These are phyloP conservation scores for Alternaria arborescens DNA, from an alignment of 2,329 filamentous ascomycete genomes.

Conservation along the genomic window DNA sequence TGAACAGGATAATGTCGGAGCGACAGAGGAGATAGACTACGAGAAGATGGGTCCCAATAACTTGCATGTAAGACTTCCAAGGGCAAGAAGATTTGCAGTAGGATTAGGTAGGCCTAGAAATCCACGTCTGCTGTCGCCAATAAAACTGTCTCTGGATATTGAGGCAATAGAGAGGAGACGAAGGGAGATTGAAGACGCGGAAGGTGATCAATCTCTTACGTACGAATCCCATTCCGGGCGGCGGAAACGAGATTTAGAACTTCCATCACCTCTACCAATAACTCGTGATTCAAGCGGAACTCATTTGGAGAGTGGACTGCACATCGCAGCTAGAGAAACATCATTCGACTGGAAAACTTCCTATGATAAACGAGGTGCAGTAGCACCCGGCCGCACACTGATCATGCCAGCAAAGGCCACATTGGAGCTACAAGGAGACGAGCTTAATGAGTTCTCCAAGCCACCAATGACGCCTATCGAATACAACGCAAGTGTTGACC, in stretches of 20 bases:
- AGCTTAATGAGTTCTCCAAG: not conserved
- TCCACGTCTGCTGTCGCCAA: not conserved
- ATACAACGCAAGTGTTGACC: not conserved
- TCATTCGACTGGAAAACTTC: not conserved
- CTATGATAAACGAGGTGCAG: not conserved
- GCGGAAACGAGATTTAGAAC: not conserved
- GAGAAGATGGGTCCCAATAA: not conserved
- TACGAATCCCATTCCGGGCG: not conserved
- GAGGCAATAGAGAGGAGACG: not conserved
- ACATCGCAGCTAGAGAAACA: not conserved
- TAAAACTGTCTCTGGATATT: not conserved
- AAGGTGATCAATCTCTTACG: not conserved
- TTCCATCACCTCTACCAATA: not conserved
- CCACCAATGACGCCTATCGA: not conserved
- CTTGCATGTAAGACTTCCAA: not conserved
- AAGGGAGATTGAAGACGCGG: not conserved
- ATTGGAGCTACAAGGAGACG: not conserved
- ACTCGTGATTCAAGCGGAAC: not conserved
- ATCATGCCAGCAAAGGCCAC: not conserved
- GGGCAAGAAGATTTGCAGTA: not conserved
- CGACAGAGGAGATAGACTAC: not conserved
- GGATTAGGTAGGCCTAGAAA: not conserved
- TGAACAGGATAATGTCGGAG: not conserved
- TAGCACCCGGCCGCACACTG: not conserved
- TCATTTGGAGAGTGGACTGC: not conserved